Conservation (phyloP, 768 basidiomycete genomes). For the Pholiota conissans region DNA sequence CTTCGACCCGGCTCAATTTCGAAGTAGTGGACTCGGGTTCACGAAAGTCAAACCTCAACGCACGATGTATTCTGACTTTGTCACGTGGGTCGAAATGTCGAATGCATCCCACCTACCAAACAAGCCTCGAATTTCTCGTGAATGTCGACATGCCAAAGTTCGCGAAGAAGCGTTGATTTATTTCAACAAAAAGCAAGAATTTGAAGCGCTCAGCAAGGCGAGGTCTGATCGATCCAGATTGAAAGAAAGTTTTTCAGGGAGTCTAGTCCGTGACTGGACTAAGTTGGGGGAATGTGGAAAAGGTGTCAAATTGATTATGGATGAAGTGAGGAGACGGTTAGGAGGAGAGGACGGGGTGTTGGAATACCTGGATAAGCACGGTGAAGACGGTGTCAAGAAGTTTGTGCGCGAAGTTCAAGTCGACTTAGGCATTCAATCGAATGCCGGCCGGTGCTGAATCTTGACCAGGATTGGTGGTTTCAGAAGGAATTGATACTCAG, state of each 20-base stretch:
- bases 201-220: conserved; percentile 35
- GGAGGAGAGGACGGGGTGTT: conserved; percentile 49
- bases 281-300: conserved; percentile 42
- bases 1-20: conserved; percentile 45
- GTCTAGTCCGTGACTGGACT: conserved; percentile 54
- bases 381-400: conserved; percentile 37
- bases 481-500: no score
- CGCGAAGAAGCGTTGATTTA: conserved; percentile 47
- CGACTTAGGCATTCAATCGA: conserved; percentile 23
- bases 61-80: conserved; percentile 60
- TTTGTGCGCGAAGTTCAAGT: conserved; percentile 38
- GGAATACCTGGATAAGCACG: conserved; percentile 35
- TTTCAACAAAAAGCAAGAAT: conserved; percentile 53
- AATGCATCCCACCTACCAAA: not conserved
- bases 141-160: conserved; percentile 23
- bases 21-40: conserved; percentile 32
- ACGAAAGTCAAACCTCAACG: conserved; percentile 47
- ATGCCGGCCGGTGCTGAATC: no score
- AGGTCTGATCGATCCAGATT: conserved; percentile 29
- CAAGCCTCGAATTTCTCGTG: conserved; percentile 5
- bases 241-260: conserved; percentile 50
- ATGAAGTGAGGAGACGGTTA: conserved; percentile 41
- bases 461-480: no score
- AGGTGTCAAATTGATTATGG: conserved; percentile 53
- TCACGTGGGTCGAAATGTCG: conserved; percentile 41